phyloP scores from a whole-genome alignment of 371 early-diverging fungal genomes.

The Mucor piriformis region DNA sequence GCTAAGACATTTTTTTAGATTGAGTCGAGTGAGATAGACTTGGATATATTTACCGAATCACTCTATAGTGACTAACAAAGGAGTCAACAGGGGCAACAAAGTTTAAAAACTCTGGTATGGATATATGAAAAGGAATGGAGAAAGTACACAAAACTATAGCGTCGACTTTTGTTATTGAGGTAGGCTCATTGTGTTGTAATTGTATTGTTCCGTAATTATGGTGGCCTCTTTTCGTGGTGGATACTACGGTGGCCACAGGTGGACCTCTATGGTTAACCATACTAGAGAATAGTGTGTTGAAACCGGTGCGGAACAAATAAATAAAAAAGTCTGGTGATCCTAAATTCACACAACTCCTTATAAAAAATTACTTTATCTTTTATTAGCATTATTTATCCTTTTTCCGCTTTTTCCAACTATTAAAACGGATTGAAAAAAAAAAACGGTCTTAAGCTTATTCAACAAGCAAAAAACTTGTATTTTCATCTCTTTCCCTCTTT shows the following conservation, averaged over 20 bases:
- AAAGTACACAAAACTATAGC: slow-evolving; percentile 66
- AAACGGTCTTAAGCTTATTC: background rate
- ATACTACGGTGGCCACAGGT: slow-evolving; percentile 17
- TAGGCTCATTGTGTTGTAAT: slow-evolving; percentile 26
- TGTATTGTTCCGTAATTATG: slow-evolving; percentile 62
- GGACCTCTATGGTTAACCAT: slow-evolving; percentile 20
- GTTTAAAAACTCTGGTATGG: slow-evolving; percentile 82
- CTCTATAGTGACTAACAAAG: slow-evolving; percentile 68
- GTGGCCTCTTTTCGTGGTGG: slow-evolving; percentile 4
- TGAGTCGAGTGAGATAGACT: no score
- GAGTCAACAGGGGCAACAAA: slow-evolving; percentile 73
- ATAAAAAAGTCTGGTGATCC: no score
- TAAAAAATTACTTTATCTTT: no score
- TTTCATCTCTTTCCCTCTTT: background rate
- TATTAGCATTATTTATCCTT: no score
- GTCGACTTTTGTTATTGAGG: background rate
- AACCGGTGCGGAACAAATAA: background rate
- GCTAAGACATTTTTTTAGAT: slow-evolving; percentile 21
- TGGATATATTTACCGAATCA: slow-evolving; percentile 55
- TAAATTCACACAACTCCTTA: no score
- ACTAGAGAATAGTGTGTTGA: background rate
- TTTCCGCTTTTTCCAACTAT: no score
- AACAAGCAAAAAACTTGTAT: background rate
- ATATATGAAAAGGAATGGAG: slow-evolving; percentile 83
- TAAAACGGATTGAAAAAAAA: no score